Percentiles rank a stretch among this genome's conserved stretches.
These are phyloP conservation scores for Blumeria graminis DNA, from an alignment of 2,329 filamentous ascomycete genomes.

Conservation along the genomic window DNA sequence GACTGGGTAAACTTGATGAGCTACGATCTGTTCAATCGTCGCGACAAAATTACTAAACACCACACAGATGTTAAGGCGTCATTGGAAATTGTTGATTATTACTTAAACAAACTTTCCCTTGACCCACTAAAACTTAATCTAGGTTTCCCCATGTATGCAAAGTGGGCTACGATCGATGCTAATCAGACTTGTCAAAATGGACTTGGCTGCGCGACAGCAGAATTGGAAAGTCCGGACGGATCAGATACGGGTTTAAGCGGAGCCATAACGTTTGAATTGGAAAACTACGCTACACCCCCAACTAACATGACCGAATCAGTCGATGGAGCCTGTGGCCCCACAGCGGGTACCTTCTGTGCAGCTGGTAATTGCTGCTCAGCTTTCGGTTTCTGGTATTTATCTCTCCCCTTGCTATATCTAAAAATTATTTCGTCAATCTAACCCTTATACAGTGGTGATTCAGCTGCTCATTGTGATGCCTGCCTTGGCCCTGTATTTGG, in stretches of 20 bases:
- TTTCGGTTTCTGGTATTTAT: slow-evolving; percentile 1
- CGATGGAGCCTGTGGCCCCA: slow-evolving; percentile 5
- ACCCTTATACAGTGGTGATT: background rate
- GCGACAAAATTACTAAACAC: slow-evolving; percentile 37
- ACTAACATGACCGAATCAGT: slow-evolving; percentile 5
- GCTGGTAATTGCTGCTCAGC: slow-evolving; percentile 4
- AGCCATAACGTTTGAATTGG: slow-evolving; percentile 5
- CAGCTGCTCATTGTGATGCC: background rate
- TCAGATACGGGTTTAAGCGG: slow-evolving; percentile 21
- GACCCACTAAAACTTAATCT: slow-evolving; percentile 30
- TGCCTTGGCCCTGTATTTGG: background rate
- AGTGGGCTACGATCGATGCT: slow-evolving; percentile 30
- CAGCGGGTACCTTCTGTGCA: slow-evolving; percentile 2
- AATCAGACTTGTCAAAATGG: slow-evolving; percentile 17
- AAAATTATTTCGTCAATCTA: background rate
- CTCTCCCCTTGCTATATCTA: too few relatives aligned
- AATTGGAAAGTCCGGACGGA: slow-evolving; percentile 33
- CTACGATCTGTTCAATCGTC: slow-evolving; percentile 47
- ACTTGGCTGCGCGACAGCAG: slow-evolving; percentile 29
- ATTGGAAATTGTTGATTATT: slow-evolving; percentile 29
- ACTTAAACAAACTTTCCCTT: slow-evolving; percentile 24
- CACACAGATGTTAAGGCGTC: slow-evolving; percentile 35
- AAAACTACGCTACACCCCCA: background rate
- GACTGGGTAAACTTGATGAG: slow-evolving; percentile 49
- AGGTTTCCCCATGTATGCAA: slow-evolving; percentile 42